These are phyloP conservation scores for Pleurotus tuber-regium DNA, from an alignment of 768 basidiomycete species.

Conservation along the genomic window DNA sequence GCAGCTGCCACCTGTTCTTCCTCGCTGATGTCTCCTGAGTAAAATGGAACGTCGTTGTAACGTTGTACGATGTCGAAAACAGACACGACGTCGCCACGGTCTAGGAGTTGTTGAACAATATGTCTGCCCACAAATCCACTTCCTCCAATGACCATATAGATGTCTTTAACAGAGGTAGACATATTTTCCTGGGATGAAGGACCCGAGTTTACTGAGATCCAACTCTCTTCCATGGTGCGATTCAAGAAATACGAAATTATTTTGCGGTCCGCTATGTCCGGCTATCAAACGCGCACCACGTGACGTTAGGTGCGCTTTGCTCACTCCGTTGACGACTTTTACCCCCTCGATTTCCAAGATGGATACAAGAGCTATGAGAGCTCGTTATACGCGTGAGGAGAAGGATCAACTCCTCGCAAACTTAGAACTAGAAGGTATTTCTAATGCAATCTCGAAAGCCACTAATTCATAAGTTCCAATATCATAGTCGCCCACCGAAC, in stretches of 20 bases:
- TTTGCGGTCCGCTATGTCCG: constrained; percentile 8
- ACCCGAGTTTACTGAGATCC: constrained; percentile 7
- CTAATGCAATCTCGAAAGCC: no score
- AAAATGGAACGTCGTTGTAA: constrained; percentile 84
- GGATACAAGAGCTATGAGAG: constrained; percentile 25
- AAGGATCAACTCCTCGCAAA: constrained; percentile 74
- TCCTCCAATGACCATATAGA: constrained; percentile 91
- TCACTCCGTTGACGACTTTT: constrained; percentile 14
- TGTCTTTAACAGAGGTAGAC: constrained; percentile 41
- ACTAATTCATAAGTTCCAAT: no score
- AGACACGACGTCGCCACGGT: constrained; percentile 76
- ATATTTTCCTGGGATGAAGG: constrained; percentile 8
- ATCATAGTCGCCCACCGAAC: constrained; percentile 67
- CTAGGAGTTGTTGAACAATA: constrained; percentile 83
- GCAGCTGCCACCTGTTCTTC: constrained; percentile 69
- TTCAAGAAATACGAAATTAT: constrained; percentile 9
- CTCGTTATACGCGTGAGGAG: constrained; percentile 56
- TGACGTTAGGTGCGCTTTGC: constrained; percentile 23
- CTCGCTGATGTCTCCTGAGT: constrained; percentile 85
- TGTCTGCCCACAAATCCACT: constrained; percentile 90
- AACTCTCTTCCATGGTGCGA: constrained; percentile 10
- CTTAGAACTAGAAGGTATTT: constrained; percentile 74
- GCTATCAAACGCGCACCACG: constrained; percentile 36
- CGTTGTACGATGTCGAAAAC: constrained; percentile 93
- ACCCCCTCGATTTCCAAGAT: constrained; percentile 6